A percentile compares a stretch with the other conserved stretches of the same genome.
Conservation (phyloP, 2,329 filamentous ascomycete species). For the Sporothrix luriei region DNA sequence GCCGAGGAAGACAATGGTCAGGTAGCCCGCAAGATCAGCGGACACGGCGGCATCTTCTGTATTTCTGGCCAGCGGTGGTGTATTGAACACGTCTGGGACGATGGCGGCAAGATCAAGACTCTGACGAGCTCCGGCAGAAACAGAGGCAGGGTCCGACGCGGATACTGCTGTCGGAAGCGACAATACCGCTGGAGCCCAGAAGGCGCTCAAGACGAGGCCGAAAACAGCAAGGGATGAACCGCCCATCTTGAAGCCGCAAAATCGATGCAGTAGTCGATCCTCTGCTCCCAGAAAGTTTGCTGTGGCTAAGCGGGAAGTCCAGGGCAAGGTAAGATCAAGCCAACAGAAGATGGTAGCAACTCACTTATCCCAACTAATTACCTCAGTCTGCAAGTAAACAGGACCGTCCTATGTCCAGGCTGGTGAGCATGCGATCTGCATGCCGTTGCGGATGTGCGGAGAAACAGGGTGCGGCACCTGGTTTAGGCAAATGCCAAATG, state of each 20-base stretch:
- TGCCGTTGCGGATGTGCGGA: neutral
- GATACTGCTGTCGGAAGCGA: neutral
- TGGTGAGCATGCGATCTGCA: neutral
- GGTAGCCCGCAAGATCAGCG: constrained; percentile 52
- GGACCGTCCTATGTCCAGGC: neutral
- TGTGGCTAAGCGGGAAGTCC: neutral
- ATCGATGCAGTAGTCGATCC: no score
- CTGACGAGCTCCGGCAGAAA: neutral
- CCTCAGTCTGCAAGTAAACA: neutral
- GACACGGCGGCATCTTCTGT: constrained; percentile 37
- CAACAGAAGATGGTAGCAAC: no score
- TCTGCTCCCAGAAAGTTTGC: no score
- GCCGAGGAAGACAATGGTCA: constrained; percentile 59
- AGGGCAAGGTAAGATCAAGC: neutral
- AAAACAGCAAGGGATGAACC: neutral
- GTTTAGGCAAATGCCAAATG: constrained; percentile 17
- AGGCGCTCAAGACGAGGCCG: neutral
- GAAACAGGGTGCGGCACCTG: constrained; percentile 8
- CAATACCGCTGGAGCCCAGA: neutral
- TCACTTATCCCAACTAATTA: no score
- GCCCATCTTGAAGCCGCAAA: neutral
- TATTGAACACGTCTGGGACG: neutral
- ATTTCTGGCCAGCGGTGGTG: neutral
- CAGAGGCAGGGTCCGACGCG: neutral
- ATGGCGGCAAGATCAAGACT: constrained; percentile 11